Evolutionary conservation across 805 yeast species (phyloP).

Genomic region (Candida koratica): DNA sequence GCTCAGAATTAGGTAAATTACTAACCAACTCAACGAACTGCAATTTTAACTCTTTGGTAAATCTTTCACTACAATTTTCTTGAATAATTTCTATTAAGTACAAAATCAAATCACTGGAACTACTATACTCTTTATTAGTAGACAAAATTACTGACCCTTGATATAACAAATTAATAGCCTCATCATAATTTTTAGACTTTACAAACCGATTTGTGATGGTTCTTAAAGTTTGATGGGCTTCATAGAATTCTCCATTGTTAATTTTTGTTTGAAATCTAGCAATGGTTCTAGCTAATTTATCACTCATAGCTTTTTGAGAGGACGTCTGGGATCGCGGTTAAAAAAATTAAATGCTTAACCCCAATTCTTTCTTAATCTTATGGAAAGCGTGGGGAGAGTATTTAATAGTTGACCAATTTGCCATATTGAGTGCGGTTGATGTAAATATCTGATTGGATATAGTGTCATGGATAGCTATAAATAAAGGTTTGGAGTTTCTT

Average conservation of each 20-base stretch:
- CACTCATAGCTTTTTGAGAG: slow-evolving; percentile 4
- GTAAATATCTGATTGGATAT: slow-evolving; percentile 10
- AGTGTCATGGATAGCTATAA: slow-evolving; percentile 17
- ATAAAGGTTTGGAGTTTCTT: slow-evolving; percentile 12
- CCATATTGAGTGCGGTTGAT: not conserved
- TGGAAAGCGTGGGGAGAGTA: not conserved
- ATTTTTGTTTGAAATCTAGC: slow-evolving; percentile 68
- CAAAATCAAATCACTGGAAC: slow-evolving; percentile 71
- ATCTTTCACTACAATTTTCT: slow-evolving; percentile 37
- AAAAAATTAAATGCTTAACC: not conserved
- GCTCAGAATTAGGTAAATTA: slow-evolving; percentile 40
- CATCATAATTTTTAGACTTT: slow-evolving; percentile 57
- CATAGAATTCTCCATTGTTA: slow-evolving; percentile 74
- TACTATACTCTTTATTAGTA: slow-evolving; percentile 68
- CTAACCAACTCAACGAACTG: slow-evolving; percentile 46
- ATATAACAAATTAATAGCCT: slow-evolving; percentile 71
- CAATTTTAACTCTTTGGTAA: slow-evolving; percentile 39
- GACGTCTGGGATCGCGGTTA: not conserved
- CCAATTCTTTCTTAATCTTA: not conserved
- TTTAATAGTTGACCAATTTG: not conserved
- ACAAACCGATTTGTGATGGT: slow-evolving; percentile 85
- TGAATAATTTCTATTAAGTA: slow-evolving; percentile 71
- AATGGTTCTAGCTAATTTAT: slow-evolving; percentile 41
- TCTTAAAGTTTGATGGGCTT: slow-evolving; percentile 92
- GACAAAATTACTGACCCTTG: slow-evolving; percentile 68